Percentiles rank a stretch among this genome's conserved stretches.
Conservation (phyloP, 2,329 filamentous ascomycete genomes). For the Ophiostoma piceae region DNA sequence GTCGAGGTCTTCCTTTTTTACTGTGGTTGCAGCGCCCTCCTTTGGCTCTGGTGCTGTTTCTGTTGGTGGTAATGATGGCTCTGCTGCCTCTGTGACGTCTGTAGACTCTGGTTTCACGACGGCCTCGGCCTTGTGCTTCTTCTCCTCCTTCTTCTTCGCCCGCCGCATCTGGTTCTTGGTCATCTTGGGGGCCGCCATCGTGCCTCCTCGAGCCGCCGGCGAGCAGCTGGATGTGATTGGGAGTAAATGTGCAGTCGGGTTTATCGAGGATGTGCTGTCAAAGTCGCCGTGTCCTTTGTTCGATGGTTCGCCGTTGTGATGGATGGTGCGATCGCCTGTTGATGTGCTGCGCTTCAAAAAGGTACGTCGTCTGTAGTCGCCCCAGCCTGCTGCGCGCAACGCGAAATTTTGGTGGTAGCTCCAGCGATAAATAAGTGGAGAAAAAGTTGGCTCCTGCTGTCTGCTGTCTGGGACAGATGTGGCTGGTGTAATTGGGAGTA, state of each 20-base stretch:
- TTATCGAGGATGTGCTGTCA: no score
- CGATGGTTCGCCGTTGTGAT: neutral
- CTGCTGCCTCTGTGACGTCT: neutral
- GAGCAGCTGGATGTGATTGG: neutral
- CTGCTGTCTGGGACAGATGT: neutral
- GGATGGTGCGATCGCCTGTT: slow-evolving; percentile 7
- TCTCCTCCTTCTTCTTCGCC: slow-evolving; percentile 90
- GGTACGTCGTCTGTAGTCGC: slow-evolving; percentile 12
- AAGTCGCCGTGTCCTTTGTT: neutral
- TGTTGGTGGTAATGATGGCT: slow-evolving; percentile 1
- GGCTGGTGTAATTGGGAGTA: neutral
- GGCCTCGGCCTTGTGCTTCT: slow-evolving; percentile 52
- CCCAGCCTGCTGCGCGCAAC: slow-evolving; percentile 15
- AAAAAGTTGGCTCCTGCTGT: neutral
- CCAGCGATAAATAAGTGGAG: neutral
- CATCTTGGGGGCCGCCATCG: slow-evolving; percentile 65
- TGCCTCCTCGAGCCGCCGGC: slow-evolving; percentile 29
- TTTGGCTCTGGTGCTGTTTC: slow-evolving; percentile 25
- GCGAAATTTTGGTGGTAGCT: slow-evolving; percentile 24
- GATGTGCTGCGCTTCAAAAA: neutral
- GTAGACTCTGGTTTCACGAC: neutral
- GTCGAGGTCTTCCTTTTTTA: neutral
- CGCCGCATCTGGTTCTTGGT: slow-evolving; percentile 92
- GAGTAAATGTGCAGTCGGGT: neutral
- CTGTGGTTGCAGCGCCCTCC: slow-evolving; percentile 29